Base-by-base conservation (phyloP, 2,329 filamentous ascomycete genomes). In the Mollisiaceae sp. region DNA sequence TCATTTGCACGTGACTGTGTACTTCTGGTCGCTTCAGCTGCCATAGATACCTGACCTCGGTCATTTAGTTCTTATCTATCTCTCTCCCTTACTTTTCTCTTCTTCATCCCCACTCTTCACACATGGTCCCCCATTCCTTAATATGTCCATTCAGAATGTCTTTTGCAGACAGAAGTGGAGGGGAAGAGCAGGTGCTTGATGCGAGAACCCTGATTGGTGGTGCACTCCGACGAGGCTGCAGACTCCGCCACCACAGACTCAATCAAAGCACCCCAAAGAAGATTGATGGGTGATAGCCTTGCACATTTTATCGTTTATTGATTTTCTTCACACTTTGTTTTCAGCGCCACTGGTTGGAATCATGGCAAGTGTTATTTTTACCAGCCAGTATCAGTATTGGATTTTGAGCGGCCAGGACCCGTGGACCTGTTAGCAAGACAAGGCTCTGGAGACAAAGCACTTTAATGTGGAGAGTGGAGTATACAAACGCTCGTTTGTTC, bases 351-450 rank as follows among this genome's bases (percentile, higher is more conserved):
- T 4, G n/a, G 2, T 22, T 22, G 45, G n/a, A 24, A 22, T 50
- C 6, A 50, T 50, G 22, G 45, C 45, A 50, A 50, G 45, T 20
- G 45, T n/a, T 50, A 50, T 50, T 50, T 50, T 22, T 50, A 24
- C n/a, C 1, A 50, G 6, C 45, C 41, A 43, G n/a, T 50, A 50
- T 24, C 9, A 22, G 45, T 20, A 12, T 50, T 24, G 4, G 1
- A 22, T 50, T 50, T 41, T 24, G 45, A 50, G 41, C 41, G 41
- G 41, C 15, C 41, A 43, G 8, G 45, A 50, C 9, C n/a, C 22
- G 20, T 50, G 6, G 22, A 50, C 18, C n/a, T 22, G n/a, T 20
- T 22, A 11, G n/a, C 8, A 24, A 8, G 45, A n/a, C n/a, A 50
- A 50, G 45, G 45, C 8, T 22, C 45, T 20, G 45, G n/a, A 20